A percentile compares a stretch with the other conserved stretches of the same genome.
phyloP scores from a whole-genome alignment of 148 eudicot genomes.

The Agrostemma githago region DNA sequence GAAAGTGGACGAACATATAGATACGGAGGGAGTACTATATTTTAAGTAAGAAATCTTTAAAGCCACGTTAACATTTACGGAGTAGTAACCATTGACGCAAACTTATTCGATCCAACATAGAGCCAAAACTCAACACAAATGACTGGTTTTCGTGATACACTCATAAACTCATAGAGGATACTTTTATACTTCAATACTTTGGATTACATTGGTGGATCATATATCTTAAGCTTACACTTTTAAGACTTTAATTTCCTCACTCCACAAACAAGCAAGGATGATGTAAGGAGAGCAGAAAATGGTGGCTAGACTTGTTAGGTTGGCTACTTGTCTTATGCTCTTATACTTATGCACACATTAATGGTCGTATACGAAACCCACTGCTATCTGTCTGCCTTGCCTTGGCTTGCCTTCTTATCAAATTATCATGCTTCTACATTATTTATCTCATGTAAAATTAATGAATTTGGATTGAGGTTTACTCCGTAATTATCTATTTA shows the following conservation, averaged over 20 bases:
- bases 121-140: background rate
- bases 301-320: background rate
- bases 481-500: too few relatives aligned
- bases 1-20: too few relatives aligned
- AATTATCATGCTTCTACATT: background rate
- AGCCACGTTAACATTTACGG: too few relatives aligned
- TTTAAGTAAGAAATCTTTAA: too few relatives aligned
- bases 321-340: slow-evolving; percentile 5
- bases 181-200: background rate
- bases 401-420: background rate
- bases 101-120: too few relatives aligned
- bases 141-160: background rate
- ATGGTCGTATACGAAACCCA: slow-evolving; percentile 10
- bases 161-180: background rate
- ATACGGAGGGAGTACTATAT: too few relatives aligned
- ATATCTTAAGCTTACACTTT: slow-evolving; percentile 1
- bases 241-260: background rate
- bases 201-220: background rate
- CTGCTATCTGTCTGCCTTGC: slow-evolving; percentile 10
- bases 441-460: background rate
- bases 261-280: background rate
- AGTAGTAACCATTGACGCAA: too few relatives aligned
- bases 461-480: background rate
- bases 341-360: background rate
- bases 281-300: slow-evolving; percentile 10